These are phyloP conservation scores for Oryza brachyantha DNA, from an alignment of 176 grass and related monocot genomes.

Conservation along the genomic window DNA sequence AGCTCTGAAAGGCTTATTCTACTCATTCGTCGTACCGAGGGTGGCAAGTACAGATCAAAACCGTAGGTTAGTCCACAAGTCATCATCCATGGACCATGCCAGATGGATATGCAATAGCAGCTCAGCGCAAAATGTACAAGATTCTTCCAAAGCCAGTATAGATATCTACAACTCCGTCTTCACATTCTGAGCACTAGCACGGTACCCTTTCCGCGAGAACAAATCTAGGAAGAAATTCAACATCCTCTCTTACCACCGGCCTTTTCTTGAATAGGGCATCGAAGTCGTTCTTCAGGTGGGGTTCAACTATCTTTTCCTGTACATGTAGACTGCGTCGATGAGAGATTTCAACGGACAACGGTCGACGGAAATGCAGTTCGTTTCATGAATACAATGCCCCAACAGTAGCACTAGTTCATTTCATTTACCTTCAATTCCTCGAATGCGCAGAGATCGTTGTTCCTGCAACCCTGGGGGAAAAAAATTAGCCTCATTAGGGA, in stretches of 20 bases:
- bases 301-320: constrained; percentile 72
- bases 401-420: background rate
- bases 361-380: background rate
- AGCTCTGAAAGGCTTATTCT: no score
- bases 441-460: constrained; percentile 78
- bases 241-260: constrained; percentile 25
- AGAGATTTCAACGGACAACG: background rate
- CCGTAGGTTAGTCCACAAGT: background rate
- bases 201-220: constrained; percentile 25
- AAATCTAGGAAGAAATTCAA: constrained; percentile 39
- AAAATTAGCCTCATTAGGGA: background rate
- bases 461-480: constrained; percentile 56
- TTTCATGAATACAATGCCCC: background rate
- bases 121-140: background rate
- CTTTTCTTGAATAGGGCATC: constrained; percentile 57
- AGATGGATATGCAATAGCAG: background rate
- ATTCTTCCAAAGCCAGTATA: background rate
- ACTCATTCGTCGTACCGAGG: no score
- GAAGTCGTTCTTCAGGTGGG: constrained; percentile 76
- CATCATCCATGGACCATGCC: background rate
- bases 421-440: constrained; percentile 79
- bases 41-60: background rate
- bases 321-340: background rate
- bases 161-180: constrained; percentile 59
- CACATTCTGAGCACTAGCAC: background rate